These are phyloP conservation scores for Apophysomyces variabilis DNA, from an alignment of 371 early-diverging fungal species.

Conservation along the genomic window DNA sequence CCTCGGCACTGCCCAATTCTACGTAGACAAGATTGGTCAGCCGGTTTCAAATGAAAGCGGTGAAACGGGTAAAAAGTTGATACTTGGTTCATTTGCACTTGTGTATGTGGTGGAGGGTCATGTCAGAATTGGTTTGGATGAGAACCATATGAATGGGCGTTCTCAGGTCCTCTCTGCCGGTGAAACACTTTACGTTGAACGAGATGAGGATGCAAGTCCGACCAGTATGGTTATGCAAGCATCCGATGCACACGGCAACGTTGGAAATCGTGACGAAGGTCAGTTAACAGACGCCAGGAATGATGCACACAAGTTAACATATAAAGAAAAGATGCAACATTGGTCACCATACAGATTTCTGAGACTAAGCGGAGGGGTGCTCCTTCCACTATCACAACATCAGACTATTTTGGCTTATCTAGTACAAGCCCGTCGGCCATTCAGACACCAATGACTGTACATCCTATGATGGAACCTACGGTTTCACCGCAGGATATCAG, in stretches of 20 bases:
- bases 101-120: constrained; percentile 67
- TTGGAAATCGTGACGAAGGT: constrained; percentile 39
- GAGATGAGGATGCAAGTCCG: constrained; percentile 66
- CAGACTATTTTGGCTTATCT: constrained; percentile 30
- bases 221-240: constrained; percentile 56
- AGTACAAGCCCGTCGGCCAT: constrained; percentile 32
- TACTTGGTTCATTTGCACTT: constrained; percentile 60
- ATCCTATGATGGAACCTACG: constrained; percentile 18
- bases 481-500: constrained; percentile 18
- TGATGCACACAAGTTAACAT: neutral
- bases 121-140: constrained; percentile 56
- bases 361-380: constrained; percentile 32
- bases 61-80: constrained; percentile 51
- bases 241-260: constrained; percentile 34
- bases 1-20: constrained; percentile 43
- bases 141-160: constrained; percentile 31
- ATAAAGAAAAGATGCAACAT: constrained; percentile 33
- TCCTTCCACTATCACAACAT: constrained; percentile 27
- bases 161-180: constrained; percentile 41
- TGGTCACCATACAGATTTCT: constrained; percentile 42
- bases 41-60: constrained; percentile 45
- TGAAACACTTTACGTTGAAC: constrained; percentile 63
- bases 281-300: neutral
- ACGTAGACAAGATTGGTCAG: constrained; percentile 47
- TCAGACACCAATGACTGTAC: constrained; percentile 28